Base-by-base conservation (phyloP, 1,284 basidiomycete genomes). In the Sanghuangporus baumii region DNA sequence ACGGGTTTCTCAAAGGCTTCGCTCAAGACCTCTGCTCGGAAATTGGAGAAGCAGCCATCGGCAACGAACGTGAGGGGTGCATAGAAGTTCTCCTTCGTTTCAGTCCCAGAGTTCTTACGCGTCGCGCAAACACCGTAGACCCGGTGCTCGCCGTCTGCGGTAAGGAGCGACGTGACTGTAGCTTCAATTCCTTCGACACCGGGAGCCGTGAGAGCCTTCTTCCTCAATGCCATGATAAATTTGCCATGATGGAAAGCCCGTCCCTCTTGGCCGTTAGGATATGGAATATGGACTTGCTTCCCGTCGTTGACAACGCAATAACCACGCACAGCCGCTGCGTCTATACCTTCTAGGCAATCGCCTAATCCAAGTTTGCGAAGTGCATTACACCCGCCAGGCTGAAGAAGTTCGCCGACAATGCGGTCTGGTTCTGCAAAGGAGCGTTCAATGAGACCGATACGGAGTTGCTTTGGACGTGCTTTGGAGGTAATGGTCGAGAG, bases 331-430 rank as follows among this genome's bases (percentile, higher is more conserved):
- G 87, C 87, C 14, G 95, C 82, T 0, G 96, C 89, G 73, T 95
- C 96, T 62, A 99, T 97, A 20, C 83, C 88, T 37, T 96, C 89
- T 52, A 98, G 76, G 63, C 84, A 85, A 5, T 78, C 78, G 59
- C 86, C 84, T 69, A 99, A 75, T 1, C 94, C 96, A 18, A 99
- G 84, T 60, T 84, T 77, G 65, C 85, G 76, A 55, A 99, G 78
- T 0, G 94, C 88, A 3, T 81, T 79, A 20, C 96, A 88, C 5
- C 97, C 97, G 0, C 92, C 96, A 0, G 97, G 97, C 71, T 99
- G 96, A 20, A 99, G 79, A 1, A 99, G 86, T 75, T 99, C 97
- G 41, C 97, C 96, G 43, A 99, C 96, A 69, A 99, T 98, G 26
- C 96, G 85, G 80, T 98, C 94, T 0, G 97, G 96, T 74, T 96